Evolutionary conservation across 257 asterid genomes (phyloP).

Genomic region (Jasminum sambac): DNA sequence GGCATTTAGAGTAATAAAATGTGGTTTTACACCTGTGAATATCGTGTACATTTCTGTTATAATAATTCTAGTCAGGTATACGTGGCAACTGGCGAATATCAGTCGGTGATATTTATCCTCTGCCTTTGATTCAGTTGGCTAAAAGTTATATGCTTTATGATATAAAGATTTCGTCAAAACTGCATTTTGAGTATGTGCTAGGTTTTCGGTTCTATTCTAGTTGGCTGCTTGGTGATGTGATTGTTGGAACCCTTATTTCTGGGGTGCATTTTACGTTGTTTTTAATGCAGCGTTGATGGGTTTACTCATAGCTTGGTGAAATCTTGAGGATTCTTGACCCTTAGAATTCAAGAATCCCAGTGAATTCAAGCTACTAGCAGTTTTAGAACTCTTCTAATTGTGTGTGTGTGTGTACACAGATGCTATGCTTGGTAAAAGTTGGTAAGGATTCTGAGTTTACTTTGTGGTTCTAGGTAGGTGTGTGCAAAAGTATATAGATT

Average conservation of each 20-base stretch:
- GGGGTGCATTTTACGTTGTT: neutral
- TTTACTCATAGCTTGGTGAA: neutral
- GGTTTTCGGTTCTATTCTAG: neutral
- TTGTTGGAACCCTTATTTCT: neutral
- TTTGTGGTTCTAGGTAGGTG: too few species aligned
- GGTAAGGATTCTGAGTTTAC: too few species aligned
- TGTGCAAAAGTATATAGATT: too few species aligned
- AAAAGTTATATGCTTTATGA: too few species aligned
- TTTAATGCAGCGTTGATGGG: neutral
- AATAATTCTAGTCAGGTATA: neutral
- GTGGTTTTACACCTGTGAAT: conserved; percentile 20
- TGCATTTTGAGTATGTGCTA: neutral
- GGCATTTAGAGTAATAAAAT: neutral
- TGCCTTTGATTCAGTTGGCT: too few species aligned
- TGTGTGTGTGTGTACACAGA: too few species aligned
- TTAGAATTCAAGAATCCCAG: neutral
- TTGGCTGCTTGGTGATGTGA: neutral
- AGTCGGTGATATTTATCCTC: conserved; percentile 6
- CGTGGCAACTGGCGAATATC: neutral
- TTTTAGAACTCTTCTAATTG: too few species aligned
- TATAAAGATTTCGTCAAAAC: neutral
- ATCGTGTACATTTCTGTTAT: neutral
- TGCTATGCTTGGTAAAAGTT: too few species aligned
- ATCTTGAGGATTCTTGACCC: neutral
- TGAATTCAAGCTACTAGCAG: too few species aligned